phyloP scores from a whole-genome alignment of 139 green algal species.

The Deuterostichococcus epilithicus region DNA sequence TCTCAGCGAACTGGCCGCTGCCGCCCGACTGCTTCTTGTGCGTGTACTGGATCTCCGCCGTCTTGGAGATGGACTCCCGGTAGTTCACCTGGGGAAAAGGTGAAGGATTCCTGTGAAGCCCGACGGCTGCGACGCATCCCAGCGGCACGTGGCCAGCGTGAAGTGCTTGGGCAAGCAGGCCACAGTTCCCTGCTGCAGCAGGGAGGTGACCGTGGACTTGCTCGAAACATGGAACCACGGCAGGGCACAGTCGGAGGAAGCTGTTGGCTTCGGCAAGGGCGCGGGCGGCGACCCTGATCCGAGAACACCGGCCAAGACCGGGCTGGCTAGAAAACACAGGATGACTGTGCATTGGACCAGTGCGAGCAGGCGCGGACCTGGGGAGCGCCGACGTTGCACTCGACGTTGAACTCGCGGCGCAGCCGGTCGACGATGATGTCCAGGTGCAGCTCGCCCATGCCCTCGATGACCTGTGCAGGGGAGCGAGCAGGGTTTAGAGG shows the following conservation, averaged over 20 bases:
- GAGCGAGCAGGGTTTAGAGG: no score
- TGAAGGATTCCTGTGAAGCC: no score
- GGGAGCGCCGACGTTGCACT: slow-evolving; percentile 85
- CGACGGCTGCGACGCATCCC: no score
- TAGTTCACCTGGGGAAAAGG: slow-evolving; percentile 97
- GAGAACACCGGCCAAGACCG: no score
- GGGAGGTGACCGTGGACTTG: no score
- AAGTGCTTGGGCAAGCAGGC: no score
- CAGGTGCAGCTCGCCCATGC: slow-evolving; percentile 99
- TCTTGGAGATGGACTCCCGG: slow-evolving; percentile 87
- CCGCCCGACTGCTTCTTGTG: slow-evolving; percentile 99
- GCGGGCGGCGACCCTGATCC: no score
- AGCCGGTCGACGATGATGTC: slow-evolving; percentile 99
- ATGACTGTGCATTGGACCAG: neutral
- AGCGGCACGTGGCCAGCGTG: no score
- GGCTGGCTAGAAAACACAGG: no score
- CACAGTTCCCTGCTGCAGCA: slow-evolving; percentile 3
- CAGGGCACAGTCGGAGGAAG: neutral
- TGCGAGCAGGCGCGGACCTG: slow-evolving; percentile 49
- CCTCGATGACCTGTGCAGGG: slow-evolving; percentile 77
- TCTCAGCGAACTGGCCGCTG: slow-evolving; percentile 94
- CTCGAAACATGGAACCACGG: neutral
- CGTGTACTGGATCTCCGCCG: slow-evolving; percentile 80
- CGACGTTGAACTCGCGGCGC: slow-evolving; percentile 96
- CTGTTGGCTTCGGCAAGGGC: no score